A percentile compares a stretch with the other conserved stretches of the same genome.
These are phyloP conservation scores for Aspergillus vadensis DNA, from an alignment of 2,329 filamentous ascomycete species.

Conservation along the genomic window DNA sequence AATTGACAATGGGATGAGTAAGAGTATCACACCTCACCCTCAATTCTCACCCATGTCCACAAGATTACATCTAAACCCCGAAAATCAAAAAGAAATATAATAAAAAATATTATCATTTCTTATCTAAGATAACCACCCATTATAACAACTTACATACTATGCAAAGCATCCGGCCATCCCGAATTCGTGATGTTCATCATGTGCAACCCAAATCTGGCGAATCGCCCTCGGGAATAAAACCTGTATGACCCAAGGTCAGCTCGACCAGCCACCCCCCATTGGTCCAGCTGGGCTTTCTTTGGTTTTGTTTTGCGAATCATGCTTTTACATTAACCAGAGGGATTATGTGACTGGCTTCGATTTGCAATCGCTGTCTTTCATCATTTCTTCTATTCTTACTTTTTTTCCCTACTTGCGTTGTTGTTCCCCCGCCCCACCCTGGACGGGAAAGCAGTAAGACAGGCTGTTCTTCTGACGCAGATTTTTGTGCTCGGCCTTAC, in stretches of 20 bases:
- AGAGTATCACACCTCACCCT: background rate
- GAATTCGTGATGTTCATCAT: conserved; percentile 25
- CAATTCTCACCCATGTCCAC: background rate
- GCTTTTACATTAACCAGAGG: background rate
- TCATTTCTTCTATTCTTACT: background rate
- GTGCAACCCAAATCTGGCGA: conserved; percentile 24
- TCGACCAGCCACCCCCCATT: conserved; percentile 21
- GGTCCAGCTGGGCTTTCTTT: conserved; percentile 8
- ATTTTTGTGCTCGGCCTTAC: no score
- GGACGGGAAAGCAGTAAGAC: background rate
- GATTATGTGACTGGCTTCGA: conserved; percentile 16
- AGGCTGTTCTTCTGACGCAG: no score
- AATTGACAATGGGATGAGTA: no score
- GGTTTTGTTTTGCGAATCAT: conserved; percentile 18
- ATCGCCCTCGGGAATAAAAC: conserved; percentile 18
- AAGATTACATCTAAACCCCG: background rate
- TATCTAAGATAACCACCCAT: background rate
- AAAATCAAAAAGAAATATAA: background rate
- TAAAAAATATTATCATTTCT: background rate
- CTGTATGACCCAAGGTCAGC: conserved; percentile 10
- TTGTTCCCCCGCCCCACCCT: background rate
- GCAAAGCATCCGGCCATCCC: conserved; percentile 25
- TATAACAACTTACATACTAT: background rate
- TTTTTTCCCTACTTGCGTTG: background rate
- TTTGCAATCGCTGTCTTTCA: background rate